Base-by-base conservation (phyloP, 352 stramenopile species). In the Albugo laibachii region DNA sequence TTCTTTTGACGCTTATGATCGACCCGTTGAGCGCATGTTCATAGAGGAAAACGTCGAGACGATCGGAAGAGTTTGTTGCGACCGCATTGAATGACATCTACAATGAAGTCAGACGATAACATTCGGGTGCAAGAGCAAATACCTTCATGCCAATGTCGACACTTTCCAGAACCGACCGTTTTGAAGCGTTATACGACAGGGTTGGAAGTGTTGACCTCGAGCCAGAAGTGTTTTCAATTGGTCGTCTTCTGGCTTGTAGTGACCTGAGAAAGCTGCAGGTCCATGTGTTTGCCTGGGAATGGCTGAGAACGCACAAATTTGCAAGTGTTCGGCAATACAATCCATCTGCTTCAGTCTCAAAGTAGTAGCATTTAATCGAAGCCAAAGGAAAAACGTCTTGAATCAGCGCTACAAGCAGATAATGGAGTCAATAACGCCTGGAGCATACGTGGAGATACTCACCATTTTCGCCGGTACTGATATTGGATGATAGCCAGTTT, bases 301-400 rank as follows among this genome's bases (percentile, higher is more conserved):
- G 74, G 49, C 91, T 76, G n/a, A 97, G 53, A 8, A 95, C 85
- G 47, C 92, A 97, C 13, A 97, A 52, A 53, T 96, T 97, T 11
- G 75, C 80, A 5, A 97, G 67, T 5, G 66, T 61, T 55, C 96
- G 85, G 47, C 88, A 97, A 45, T 75, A 80, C 27, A 39, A 49
- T 15, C 70, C 71, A 38, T 86, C 66, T 38, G 60, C 58, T 18
- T 78, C 66, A 24, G 45, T 76, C 27, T 66, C 55, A 54, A 93
- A 94, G 52, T 85, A 93, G 55, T 92, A 92, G 46, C 88, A 97
- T 2, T 69, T 62, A n/a, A 54, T 73, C 13, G 73, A 70, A 6
- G 76, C 68, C 31, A 72, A 52, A 31, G 72, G 48, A 50, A 85
- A 93, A 8, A 80, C 63, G 48, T 96, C 85, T 40, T 84, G 58